These are phyloP conservation scores for Udeniomyces megalosporus DNA, from an alignment of 768 basidiomycete genomes.

Conservation along the genomic window DNA sequence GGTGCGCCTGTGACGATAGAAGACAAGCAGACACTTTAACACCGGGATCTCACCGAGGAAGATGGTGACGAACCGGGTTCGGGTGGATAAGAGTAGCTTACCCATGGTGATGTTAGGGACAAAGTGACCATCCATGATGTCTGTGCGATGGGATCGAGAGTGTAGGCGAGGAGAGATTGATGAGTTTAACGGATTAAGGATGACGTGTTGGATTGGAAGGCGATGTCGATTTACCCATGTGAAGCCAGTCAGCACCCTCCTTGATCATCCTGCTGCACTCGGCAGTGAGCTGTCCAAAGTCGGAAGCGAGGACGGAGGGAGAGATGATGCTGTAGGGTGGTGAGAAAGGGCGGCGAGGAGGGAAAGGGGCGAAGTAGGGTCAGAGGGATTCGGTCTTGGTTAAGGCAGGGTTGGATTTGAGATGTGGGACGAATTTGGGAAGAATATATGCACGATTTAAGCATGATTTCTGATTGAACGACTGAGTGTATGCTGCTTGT, in stretches of 20 bases:
- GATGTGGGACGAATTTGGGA: no score
- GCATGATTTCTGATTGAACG: no score
- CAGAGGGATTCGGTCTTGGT: no score
- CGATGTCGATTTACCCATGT: constrained; percentile 53
- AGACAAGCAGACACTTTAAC: not conserved
- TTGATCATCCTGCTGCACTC: constrained; percentile 96
- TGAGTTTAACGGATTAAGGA: not conserved
- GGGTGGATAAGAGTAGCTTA: constrained; percentile 29
- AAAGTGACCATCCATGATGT: constrained; percentile 47
- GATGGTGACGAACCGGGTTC: not conserved
- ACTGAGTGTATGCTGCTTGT: no score
- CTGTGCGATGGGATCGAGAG: not conserved
- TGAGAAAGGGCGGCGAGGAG: not conserved
- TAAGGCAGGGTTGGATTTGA: no score
- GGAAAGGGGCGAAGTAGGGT: not conserved
- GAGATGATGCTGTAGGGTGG: constrained; percentile 53
- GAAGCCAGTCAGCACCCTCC: constrained; percentile 88
- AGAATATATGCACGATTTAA: no score
- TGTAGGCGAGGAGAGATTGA: not conserved
- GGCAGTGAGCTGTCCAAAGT: constrained; percentile 84
- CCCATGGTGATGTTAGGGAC: constrained; percentile 99
- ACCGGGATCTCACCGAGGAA: not conserved
- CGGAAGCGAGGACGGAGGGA: constrained; percentile 90
- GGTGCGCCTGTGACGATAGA: constrained; percentile 49
- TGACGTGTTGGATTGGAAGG: no score